Evolutionary conservation across 139 green algal species (phyloP).

Genomic region (Chara braunii): DNA sequence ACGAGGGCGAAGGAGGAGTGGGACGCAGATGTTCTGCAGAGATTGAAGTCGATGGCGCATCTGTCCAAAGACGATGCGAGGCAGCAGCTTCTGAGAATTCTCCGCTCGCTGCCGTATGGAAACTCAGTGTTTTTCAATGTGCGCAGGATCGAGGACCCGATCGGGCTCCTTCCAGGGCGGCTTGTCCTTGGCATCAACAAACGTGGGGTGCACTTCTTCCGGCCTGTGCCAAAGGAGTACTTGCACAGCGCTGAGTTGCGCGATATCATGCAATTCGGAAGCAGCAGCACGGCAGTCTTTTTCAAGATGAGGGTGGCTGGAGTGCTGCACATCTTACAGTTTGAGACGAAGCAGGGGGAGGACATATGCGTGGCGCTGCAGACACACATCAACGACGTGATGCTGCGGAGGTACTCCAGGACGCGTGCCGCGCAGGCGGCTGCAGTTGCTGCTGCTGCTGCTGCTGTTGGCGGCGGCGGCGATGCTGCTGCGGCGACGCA

Average conservation of each 20-base stretch:
- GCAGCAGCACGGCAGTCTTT: slow-evolving; percentile 77
- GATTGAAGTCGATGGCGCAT: slow-evolving; percentile 66
- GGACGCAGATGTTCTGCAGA: slow-evolving; percentile 59
- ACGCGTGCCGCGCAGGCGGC: neutral
- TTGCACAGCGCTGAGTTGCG: slow-evolving; percentile 89
- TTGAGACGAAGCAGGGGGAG: slow-evolving; percentile 87
- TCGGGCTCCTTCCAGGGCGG: slow-evolving; percentile 84
- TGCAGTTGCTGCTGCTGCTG: too few species aligned
- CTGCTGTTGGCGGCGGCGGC: neutral
- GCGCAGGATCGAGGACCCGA: slow-evolving; percentile 85
- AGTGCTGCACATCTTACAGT: slow-evolving; percentile 96
- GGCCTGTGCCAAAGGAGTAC: slow-evolving; percentile 92
- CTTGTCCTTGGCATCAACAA: slow-evolving; percentile 97
- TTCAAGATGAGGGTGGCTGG: slow-evolving; percentile 97
- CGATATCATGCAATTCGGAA: slow-evolving; percentile 94
- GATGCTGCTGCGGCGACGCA: neutral
- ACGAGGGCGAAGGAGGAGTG: slow-evolving; percentile 69
- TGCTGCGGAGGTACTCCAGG: slow-evolving; percentile 73
- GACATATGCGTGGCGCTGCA: slow-evolving; percentile 97
- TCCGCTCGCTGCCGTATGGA: slow-evolving; percentile 89
- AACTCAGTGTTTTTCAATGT: slow-evolving; percentile 67
- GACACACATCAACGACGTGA: slow-evolving; percentile 98
- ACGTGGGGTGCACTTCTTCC: slow-evolving; percentile 71
- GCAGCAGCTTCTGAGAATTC: slow-evolving; percentile 81
- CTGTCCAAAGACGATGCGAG: slow-evolving; percentile 83